phyloP scores from a whole-genome alignment of 106 monocot genomes.

The Amphibolis antarctica region DNA sequence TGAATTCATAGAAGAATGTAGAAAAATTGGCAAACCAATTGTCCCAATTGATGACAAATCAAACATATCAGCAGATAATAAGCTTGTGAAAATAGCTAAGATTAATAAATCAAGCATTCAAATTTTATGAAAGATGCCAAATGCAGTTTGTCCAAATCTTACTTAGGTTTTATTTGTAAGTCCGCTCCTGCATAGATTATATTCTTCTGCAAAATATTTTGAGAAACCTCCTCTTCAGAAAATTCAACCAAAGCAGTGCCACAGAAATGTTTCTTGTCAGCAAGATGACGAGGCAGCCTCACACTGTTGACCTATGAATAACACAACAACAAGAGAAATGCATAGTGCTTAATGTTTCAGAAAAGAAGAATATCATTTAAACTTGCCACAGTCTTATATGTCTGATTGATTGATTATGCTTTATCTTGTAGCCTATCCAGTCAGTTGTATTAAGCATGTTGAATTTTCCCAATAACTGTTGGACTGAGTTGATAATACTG shows the following conservation, averaged over 20 bases:
- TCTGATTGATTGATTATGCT: too few species aligned
- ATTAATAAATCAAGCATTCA: neutral
- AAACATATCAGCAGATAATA: too few species aligned
- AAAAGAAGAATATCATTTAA: too few species aligned
- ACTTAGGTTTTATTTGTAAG: conserved; percentile 70
- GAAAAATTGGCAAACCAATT: too few species aligned
- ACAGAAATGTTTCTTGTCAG: conserved; percentile 61
- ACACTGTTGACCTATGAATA: conserved; percentile 78
- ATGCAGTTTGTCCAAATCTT: conserved; percentile 7
- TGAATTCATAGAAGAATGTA: too few species aligned
- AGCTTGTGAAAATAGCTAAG: neutral
- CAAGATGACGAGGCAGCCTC: conserved; percentile 59
- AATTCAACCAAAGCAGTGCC: conserved; percentile 88
- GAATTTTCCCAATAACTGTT: too few species aligned
- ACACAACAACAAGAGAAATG: too few species aligned
- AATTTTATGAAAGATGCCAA: neutral
- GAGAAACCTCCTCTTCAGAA: conserved; percentile 55
- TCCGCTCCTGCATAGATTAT: conserved; percentile 53
- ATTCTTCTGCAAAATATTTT: conserved; percentile 33
- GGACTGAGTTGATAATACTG: too few species aligned
- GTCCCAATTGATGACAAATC: too few species aligned
- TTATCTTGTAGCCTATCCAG: too few species aligned
- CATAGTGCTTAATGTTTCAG: neutral
- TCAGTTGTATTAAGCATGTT: too few species aligned
- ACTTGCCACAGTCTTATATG: too few species aligned